Percentiles rank a stretch among this genome's conserved stretches.
phyloP scores from a whole-genome alignment of 2,329 filamentous ascomycete species.

The Alternaria infectoria region DNA sequence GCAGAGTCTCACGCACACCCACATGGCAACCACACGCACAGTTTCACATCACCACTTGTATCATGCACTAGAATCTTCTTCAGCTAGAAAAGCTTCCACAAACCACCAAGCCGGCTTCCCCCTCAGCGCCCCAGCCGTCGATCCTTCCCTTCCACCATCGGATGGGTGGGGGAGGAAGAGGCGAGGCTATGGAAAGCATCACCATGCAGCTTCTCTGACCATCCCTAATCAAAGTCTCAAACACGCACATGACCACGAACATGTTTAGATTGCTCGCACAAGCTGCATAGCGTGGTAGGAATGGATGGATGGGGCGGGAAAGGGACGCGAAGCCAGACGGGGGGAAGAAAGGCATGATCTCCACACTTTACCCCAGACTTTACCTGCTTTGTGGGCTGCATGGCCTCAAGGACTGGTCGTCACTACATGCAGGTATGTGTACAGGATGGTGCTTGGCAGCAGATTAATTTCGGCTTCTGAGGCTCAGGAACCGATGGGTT shows the following conservation, averaged over 20 bases:
- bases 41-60: not conserved
- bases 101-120: slow-evolving; percentile 4
- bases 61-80: slow-evolving; percentile 13
- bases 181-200: not conserved
- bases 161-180: not conserved
- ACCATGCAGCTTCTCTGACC: not conserved
- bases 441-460: not conserved
- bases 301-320: not conserved
- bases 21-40: not conserved
- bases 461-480: slow-evolving; percentile 24
- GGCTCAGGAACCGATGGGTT: slow-evolving; percentile 29
- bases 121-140: not conserved
- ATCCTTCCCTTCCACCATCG: not conserved
- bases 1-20: not conserved
- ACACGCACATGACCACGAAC: slow-evolving; percentile 18
- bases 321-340: not conserved
- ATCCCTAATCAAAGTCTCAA: slow-evolving; percentile 8
- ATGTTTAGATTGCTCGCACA: not conserved
- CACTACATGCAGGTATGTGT: not conserved
- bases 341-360: not conserved
- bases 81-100: slow-evolving; percentile 16
- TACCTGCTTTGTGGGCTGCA: not conserved
- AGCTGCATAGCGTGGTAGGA: slow-evolving; percentile 1
- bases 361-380: slow-evolving; percentile 26
- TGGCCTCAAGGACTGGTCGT: not conserved